Evolutionary conservation across 2,329 filamentous ascomycete species (phyloP), one percentile per base, ranked within the genome.

Genomic region (Colletotrichum tofieldiae): DNA sequence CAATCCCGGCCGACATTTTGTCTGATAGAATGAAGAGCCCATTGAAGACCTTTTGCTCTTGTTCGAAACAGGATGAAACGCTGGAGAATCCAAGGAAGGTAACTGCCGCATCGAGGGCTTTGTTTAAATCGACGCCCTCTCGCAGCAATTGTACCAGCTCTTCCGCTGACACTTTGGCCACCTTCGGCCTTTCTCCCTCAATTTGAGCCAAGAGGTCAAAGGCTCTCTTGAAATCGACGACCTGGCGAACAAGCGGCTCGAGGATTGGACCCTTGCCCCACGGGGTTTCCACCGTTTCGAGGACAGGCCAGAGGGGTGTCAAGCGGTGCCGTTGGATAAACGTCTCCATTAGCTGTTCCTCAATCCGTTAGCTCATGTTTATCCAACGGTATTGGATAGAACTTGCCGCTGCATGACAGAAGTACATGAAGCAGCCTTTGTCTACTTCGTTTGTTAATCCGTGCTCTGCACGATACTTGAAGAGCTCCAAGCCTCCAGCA

Each of bases 311-410:
- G 0, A 72, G 65, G 0, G 54, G 58, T 2, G 64, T 58, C 0
- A 72, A 39, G n/a, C 64, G 68, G 12, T 68, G 29, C 4, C 69
- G 43, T 45, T 68, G 64, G 32, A 71, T 65, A 20, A 72, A 72
- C 41, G 56, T 55, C 41, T 73, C 68, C 68, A 65, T 68, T 2
- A 68, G 39, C 72, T 73, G 29, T 0, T 5, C 14, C 6, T 2
- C 7, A 39, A 43, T 6, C 5, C 1, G 35, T 68, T 4, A 64
- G 47, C 11, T 14, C 3, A 1, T 2, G 29, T 43, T 7, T 35
- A 11, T 14, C 5, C 8, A n/a, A 11, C 3, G 5, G 11, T 14
- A 26, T 14, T 8, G n/a, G 3, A 3, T 3, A 1, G 14, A 20
- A 51, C 60, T 67, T 43, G 67, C 68, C 26, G 68, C 68, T 37